Percentiles rank a stretch among this genome's conserved stretches.
These are phyloP conservation scores for Manihot esculenta DNA, from an alignment of 441 rosid species.

Conservation along the genomic window DNA sequence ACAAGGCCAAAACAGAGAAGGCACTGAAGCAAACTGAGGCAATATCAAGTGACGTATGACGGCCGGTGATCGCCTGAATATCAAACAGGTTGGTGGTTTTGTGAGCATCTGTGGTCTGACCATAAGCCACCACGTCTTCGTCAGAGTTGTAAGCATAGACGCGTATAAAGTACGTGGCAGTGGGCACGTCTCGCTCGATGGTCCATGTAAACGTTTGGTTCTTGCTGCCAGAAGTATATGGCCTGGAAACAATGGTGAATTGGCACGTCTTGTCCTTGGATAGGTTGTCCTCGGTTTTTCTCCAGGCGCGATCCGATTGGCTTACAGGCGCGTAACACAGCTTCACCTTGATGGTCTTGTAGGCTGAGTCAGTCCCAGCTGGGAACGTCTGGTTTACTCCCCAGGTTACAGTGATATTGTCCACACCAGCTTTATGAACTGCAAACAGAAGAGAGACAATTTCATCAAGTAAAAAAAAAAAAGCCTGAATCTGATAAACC, in stretches of 20 bases:
- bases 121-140: slow-evolving; percentile 41
- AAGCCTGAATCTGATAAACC: background rate
- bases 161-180: slow-evolving; percentile 58
- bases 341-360: slow-evolving; percentile 46
- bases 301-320: slow-evolving; percentile 66
- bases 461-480: background rate
- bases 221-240: slow-evolving; percentile 26
- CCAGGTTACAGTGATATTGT: slow-evolving; percentile 58
- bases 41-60: slow-evolving; percentile 51
- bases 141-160: slow-evolving; percentile 46
- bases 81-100: slow-evolving; percentile 43
- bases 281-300: slow-evolving; percentile 52
- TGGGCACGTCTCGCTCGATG: slow-evolving; percentile 50
- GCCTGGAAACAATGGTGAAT: slow-evolving; percentile 30
- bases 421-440: slow-evolving; percentile 55
- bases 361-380: slow-evolving; percentile 41
- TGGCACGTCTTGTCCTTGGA: slow-evolving; percentile 69
- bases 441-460: slow-evolving; percentile 8
- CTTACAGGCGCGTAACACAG: slow-evolving; percentile 66
- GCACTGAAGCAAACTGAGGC: slow-evolving; percentile 60
- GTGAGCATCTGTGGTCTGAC: slow-evolving; percentile 46
- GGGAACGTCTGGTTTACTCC: slow-evolving; percentile 37
- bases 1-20: slow-evolving; percentile 54
- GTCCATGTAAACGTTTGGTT: slow-evolving; percentile 36
- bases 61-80: slow-evolving; percentile 46